Conservation (phyloP, 768 basidiomycete species). For the Mycena pura region DNA sequence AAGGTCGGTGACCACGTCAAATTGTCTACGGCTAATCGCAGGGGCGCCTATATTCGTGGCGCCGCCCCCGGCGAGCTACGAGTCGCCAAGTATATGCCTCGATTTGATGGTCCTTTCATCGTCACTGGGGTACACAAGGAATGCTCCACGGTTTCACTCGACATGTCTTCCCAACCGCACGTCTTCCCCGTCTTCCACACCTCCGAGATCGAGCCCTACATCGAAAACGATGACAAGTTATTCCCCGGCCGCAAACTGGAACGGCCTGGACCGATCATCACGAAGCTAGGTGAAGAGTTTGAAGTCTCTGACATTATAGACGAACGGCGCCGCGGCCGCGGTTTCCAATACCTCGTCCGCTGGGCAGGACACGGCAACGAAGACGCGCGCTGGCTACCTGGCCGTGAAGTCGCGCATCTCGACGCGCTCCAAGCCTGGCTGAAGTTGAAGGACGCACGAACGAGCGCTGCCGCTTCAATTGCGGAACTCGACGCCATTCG, state of each 20-base stretch:
- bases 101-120: no score
- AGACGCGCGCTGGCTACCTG: conserved; percentile 36
- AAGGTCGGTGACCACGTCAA: no score
- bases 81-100: no score
- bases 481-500: no score
- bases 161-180: conserved; percentile 10
- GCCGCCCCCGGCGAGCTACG: no score
- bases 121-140: no score
- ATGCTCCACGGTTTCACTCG: no score
- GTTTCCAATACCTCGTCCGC: conserved; percentile 35
- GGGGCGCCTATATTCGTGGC: no score
- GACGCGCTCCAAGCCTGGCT: background rate
- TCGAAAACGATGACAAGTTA: conserved; percentile 32
- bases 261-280: conserved; percentile 30
- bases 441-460: no score
- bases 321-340: conserved; percentile 24
- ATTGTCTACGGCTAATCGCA: no score
- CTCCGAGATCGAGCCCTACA: conserved; percentile 33
- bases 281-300: conserved; percentile 30
- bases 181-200: conserved; percentile 44
- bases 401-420: conserved; percentile 29
- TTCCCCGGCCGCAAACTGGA: conserved; percentile 37
- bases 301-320: conserved; percentile 43
- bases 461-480: no score
- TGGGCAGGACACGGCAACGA: conserved; percentile 37